Base-by-base conservation (phyloP, 2,329 filamentous ascomycete genomes). In the Seiridium cupressi region DNA sequence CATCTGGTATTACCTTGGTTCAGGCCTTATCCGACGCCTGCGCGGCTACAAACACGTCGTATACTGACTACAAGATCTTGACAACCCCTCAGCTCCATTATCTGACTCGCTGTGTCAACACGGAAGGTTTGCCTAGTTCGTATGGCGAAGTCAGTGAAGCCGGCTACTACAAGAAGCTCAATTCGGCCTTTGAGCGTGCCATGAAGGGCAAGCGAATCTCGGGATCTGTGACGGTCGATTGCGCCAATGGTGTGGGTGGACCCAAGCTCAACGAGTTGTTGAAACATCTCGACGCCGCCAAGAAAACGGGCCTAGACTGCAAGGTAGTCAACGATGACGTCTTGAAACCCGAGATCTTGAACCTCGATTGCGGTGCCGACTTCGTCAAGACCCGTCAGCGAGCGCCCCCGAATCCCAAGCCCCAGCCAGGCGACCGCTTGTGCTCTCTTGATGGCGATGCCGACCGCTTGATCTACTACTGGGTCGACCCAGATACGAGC, bases 11-110 rank as follows among this genome's bases (percentile, higher is more conserved):
- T 67, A 89, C 86, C 60, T 88, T 99, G 34, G 90, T 93, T 36
- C 82, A 85, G 44, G 91, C 93, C 61, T 85, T 98, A 55, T 84
- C 88, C 61, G 90, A 92, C 70, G 92, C 92, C 18, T 81, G 98
- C 64, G 87, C 89, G 62, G 91, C 91, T 56, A 89, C 90, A 51
- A 84, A 85, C 59, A 87, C 89, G 58, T 86, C 92, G 62, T 89
- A 86, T 72, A 87, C 87, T 71, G 94, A 98, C 80, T 94, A 89
- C 79, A 95, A 94, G 77, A 89, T 93, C 73, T 82, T 97, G 70
- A 98, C 95, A 10, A 99, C 95, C 3, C 95, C 95, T n/a, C 95
- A 98, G 79, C 84, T 99, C 61, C 95, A 99, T 80, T 99, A 99
- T 77, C 83, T 98, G 65, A 94, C 94, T 38, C 91, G 95, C 65